phyloP scores from a whole-genome alignment of 331 rosid genomes.

The Pyrus hybrid region DNA sequence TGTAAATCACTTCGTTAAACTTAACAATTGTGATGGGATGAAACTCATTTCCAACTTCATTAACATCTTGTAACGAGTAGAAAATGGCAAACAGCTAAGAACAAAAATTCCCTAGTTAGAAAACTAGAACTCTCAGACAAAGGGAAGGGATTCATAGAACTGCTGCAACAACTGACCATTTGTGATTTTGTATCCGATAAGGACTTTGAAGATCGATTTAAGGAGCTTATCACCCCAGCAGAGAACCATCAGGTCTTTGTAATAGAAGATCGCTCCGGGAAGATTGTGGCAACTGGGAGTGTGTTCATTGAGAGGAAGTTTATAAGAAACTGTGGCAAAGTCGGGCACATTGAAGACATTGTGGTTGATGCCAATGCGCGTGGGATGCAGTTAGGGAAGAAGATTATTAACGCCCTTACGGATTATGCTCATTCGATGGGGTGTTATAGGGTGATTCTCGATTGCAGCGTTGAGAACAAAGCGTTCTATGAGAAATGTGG shows the following conservation, averaged over 20 bases:
- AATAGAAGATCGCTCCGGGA: conserved; percentile 40
- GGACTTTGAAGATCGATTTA: conserved; percentile 59
- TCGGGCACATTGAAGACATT: conserved; percentile 71
- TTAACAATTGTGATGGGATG: too few species aligned
- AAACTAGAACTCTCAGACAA: conserved; percentile 57
- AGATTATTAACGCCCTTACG: conserved; percentile 43
- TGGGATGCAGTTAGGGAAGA: conserved; percentile 50
- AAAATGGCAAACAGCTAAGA: conserved; percentile 9
- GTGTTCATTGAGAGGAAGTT: conserved; percentile 60
- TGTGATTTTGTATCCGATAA: conserved; percentile 65
- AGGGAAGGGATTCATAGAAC: conserved; percentile 63
- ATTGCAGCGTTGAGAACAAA: conserved; percentile 50
- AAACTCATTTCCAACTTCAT: not conserved
- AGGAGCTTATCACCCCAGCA: conserved; percentile 41
- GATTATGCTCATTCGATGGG: conserved; percentile 53
- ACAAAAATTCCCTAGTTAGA: conserved; percentile 22
- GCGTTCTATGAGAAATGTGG: conserved; percentile 76
- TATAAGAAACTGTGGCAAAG: conserved; percentile 69
- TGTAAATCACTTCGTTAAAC: too few species aligned
- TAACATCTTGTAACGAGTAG: not conserved
- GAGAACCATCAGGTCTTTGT: conserved; percentile 62
- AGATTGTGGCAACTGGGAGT: conserved; percentile 63
- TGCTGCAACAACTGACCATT: conserved; percentile 57
- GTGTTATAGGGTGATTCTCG: conserved; percentile 81
- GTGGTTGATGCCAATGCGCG: conserved; percentile 69